Evolutionary conservation across 805 yeast genomes (phyloP), one percentile per base, ranked within the genome.

Genomic region (Zygosaccharomyces siamensis): DNA sequence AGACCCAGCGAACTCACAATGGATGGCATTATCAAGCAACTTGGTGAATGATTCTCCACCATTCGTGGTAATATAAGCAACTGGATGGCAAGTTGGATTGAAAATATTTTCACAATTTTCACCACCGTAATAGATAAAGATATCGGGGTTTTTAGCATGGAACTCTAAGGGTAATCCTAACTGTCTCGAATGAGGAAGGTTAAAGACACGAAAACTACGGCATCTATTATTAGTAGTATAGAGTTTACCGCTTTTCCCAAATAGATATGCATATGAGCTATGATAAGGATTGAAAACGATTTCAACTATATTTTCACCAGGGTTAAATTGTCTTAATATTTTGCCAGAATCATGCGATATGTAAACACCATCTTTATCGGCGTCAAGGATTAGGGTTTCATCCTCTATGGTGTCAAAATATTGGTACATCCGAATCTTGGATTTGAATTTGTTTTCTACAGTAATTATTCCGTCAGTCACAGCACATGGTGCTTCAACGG

Each of bases 281-380:
- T 60, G 61, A 46, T 54, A 76, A 6, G 80, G 79, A 52, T 93
- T 89, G 38, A 79, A 78, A 36, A 71, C 70, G n/a, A 84, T 72
- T n/a, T 77, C 78, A 5, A 74, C 51, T 43, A 85, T 72, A 8
- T 51, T 44, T 20, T 51, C 55, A 12, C 60, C 59, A 38, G 59
- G 53, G 1, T 72, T 69, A 18, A 79, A 64, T 43, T 60, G 62
- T 23, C 64, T 65, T 68, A 86, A 79, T 1, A 62, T 58, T 3
- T 66, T 59, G 11, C 92, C 92, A 36, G 86, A 86, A 62, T 89
- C 82, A 57, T 77, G 83, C 0, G 97, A 86, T 6, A 87, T 75
- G 57, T 71, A 84, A 2, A 81, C 76, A 4, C 71, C 69, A 40
- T 77, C 72, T 10, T 73, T 70, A 23, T 68, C 62, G 0, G 92